Conservation (phyloP, 1,139 yeast genomes). For the Komagataea norvegica region DNA sequence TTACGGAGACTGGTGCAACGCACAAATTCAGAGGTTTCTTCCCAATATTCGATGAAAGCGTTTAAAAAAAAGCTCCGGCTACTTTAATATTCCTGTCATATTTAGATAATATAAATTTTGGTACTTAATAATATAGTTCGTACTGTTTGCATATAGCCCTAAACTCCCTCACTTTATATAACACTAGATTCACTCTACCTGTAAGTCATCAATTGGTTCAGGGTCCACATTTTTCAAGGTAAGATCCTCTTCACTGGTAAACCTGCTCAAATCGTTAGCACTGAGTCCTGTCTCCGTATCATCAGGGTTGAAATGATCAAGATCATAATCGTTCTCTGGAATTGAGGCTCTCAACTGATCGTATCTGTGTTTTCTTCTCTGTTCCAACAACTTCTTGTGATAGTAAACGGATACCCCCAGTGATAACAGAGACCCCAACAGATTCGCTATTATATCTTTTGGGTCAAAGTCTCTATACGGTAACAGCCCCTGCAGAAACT, state of each 20-base stretch:
- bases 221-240: conserved; percentile 19
- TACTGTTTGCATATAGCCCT: no score
- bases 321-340: conserved; percentile 29
- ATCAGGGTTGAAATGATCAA: conserved; percentile 16
- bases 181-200: conserved; percentile 19
- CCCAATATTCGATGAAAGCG: conserved; percentile 7
- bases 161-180: no score
- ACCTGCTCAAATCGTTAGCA: conserved; percentile 23
- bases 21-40: conserved; percentile 34
- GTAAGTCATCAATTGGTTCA: conserved; percentile 21
- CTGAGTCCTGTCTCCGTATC: conserved; percentile 17
- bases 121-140: no score
- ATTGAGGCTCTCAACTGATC: conserved; percentile 24
- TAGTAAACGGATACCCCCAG: conserved; percentile 15
- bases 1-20: conserved; percentile 24
- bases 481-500: conserved; percentile 41
- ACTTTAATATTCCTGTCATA: background rate
- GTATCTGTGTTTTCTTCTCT: conserved; percentile 21
- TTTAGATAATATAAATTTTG: no score
- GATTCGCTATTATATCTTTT: conserved; percentile 43
- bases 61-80: background rate
- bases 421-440: conserved; percentile 30
- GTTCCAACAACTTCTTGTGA: conserved; percentile 21
- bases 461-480: conserved; percentile 46
- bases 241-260: conserved; percentile 23